Evolutionary conservation across 2,329 filamentous ascomycete genomes (phyloP).

Genomic region (Phyllosticta ampelicida): DNA sequence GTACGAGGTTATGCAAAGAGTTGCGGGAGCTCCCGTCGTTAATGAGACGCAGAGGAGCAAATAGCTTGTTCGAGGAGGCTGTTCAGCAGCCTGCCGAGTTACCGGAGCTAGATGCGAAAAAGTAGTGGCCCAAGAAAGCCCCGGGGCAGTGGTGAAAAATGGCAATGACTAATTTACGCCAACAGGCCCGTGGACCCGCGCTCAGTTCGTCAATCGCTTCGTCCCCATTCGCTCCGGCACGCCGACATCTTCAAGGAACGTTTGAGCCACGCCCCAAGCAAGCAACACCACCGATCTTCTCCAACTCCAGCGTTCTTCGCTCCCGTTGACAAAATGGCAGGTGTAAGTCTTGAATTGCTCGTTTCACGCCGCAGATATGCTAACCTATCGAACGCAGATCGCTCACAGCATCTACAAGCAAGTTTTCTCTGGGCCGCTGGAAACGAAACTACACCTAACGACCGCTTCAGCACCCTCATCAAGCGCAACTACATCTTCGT

Average conservation of each 20-base stretch:
- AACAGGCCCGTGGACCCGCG: background rate
- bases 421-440: conserved; percentile 18
- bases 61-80: background rate
- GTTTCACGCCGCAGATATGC: conserved; percentile 16
- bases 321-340: conserved; percentile 43
- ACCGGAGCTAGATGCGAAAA: background rate
- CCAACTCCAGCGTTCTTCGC: conserved; percentile 12
- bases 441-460: conserved; percentile 22
- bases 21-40: background rate
- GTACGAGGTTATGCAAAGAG: background rate
- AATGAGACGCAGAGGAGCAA: background rate
- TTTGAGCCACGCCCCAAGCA: conserved; percentile 18
- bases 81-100: background rate
- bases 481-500: conserved; percentile 83
- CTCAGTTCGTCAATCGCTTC: background rate
- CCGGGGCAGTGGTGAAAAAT: too few relatives aligned
- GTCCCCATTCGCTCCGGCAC: conserved; percentile 10
- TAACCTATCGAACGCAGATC: conserved; percentile 32
- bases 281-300: conserved; percentile 16
- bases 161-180: background rate
- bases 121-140: background rate
- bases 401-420: conserved; percentile 45
- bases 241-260: conserved; percentile 7
- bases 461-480: conserved; percentile 60
- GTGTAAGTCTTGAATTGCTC: conserved; percentile 36